Conservation (phyloP, 768 basidiomycete species). For the Infundibulicybe gibba region DNA sequence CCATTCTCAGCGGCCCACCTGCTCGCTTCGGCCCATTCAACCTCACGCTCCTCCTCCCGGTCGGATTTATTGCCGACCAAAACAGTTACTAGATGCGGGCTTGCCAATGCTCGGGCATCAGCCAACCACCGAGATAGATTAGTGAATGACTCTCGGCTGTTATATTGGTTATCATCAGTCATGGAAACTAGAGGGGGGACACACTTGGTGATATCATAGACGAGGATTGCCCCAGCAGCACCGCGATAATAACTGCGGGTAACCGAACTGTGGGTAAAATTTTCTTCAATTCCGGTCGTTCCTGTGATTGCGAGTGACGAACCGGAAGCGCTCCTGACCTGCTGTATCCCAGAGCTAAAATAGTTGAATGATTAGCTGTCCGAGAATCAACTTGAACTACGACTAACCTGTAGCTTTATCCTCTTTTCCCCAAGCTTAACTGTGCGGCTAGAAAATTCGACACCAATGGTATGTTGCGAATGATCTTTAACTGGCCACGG, state of each 20-base stretch:
- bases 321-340: constrained; percentile 94
- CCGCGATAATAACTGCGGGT: constrained; percentile 96
- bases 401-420: constrained; percentile 87
- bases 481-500: constrained; percentile 81
- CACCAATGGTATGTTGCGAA: constrained; percentile 97
- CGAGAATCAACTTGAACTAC: constrained; percentile 3
- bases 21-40: constrained; percentile 94
- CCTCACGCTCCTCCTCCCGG: constrained; percentile 90
- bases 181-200: constrained; percentile 13
- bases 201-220: constrained; percentile 91
- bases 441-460: constrained; percentile 95
- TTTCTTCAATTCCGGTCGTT: constrained; percentile 7
- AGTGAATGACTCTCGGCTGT: constrained; percentile 82
- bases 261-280: constrained; percentile 56
- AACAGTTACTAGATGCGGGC: constrained; percentile 85
- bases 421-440: constrained; percentile 91
- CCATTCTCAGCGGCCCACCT: constrained; percentile 96
- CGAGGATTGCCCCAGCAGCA: constrained; percentile 86
- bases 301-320: constrained; percentile 5
- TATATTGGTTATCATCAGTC: constrained; percentile 10
- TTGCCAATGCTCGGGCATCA: constrained; percentile 90
- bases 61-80: constrained; percentile 96
- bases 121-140: constrained; percentile 88
- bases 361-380: constrained; percentile 3
- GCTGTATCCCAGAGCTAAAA: constrained; percentile 93